Evolutionary conservation across 1,139 yeast species (phyloP).

Genomic region (Pichia norvegensis): DNA sequence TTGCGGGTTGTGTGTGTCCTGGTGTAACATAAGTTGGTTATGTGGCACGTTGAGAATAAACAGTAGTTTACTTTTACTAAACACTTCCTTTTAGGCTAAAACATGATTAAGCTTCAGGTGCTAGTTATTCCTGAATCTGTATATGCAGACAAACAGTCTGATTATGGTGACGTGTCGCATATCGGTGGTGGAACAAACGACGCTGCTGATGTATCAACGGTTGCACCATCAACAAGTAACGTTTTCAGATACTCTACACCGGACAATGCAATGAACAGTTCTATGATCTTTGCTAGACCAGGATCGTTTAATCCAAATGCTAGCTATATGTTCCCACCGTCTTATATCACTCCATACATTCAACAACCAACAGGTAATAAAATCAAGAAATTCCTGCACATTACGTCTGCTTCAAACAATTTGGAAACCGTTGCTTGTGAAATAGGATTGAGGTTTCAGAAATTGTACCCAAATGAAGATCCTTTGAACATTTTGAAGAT

Average conservation of each 20-base stretch:
- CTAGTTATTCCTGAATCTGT: slow-evolving; percentile 28
- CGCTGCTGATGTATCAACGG: neutral
- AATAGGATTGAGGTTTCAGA: slow-evolving; percentile 42
- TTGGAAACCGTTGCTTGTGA: slow-evolving; percentile 45
- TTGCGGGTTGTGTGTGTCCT: too few relatives aligned
- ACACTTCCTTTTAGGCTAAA: too few relatives aligned
- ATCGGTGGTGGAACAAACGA: neutral
- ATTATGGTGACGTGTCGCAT: neutral
- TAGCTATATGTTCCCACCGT: slow-evolving; percentile 7
- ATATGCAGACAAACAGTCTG: neutral
- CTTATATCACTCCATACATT: neutral
- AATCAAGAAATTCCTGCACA: slow-evolving; percentile 50
- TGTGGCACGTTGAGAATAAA: too few relatives aligned
- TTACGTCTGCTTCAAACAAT: slow-evolving; percentile 41
- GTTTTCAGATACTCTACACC: neutral
- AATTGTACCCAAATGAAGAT: slow-evolving; percentile 56
- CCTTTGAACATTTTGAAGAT: slow-evolving; percentile 45
- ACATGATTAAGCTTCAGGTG: slow-evolving; percentile 37
- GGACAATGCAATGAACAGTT: slow-evolving; percentile 10
- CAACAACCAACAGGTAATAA: slow-evolving; percentile 6
- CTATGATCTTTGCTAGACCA: slow-evolving; percentile 5
- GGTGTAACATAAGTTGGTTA: too few relatives aligned
- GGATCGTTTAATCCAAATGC: slow-evolving; percentile 8
- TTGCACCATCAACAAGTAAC: neutral
- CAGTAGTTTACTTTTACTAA: too few relatives aligned